Base-by-base conservation (phyloP, 176 grass and related monocot genomes). In the Secale cereale region DNA sequence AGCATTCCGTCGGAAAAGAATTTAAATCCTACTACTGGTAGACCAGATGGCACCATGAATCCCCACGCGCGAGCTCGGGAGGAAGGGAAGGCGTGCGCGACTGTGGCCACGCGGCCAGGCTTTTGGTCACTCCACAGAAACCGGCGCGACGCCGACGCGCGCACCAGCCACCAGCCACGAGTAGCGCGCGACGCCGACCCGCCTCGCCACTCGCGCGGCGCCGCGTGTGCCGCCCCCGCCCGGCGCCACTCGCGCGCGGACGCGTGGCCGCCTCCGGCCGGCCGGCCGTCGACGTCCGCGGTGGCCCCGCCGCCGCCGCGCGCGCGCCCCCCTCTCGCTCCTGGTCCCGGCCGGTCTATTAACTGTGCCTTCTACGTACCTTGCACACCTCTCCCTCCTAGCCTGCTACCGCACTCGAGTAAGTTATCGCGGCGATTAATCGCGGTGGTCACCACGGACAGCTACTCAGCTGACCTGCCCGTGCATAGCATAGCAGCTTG, bases 61-160 rank as follows among this genome's bases (percentile, higher is more conserved):
- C 12, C n/a, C 39, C n/a, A 48, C 15, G 70, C 48, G 25, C 70
- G 70, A 74, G 25, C 70, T 74, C 39, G 13, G n/a, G 19, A 20
- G 32, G 31, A 22, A 7, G 48, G 7, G 23, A 62, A 28, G n/a
- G 48, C 48, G 35, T 10, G n/a, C 30, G 65, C 12, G 68, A 63
- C 69, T 8, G 82, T 83, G 84, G 65, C 84, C 83, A 86, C 88
- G 84, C 80, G 65, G 8, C 56, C 3, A 45, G 70, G 88, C 74
- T 79, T 73, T 4, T 16, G 43, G 46, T 61, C 61, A 6, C 56
- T 7, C 25, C 25, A 8, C 25, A 45, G 0, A 68, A 29, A 15
- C 7, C 12, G 12, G 62, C 87, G 31, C 73, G 76, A 70, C 89
- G 28, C 46, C 81, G 69, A 84, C 81, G 68, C 50, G 74, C 75